Evolutionary conservation across 78 protist genomes (phyloP).

Genomic region (Dictyostelium firmibasis): DNA sequence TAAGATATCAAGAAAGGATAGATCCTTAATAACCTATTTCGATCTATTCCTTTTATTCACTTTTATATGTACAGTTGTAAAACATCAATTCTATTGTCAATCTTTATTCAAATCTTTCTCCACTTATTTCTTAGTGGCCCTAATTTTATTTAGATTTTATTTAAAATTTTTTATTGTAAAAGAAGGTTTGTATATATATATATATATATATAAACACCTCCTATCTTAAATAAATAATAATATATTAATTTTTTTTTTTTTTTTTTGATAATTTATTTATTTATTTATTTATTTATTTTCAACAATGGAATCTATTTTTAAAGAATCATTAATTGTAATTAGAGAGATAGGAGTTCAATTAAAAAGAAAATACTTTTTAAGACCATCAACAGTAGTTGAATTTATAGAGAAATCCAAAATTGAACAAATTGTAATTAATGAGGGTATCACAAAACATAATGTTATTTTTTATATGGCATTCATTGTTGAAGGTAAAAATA

Average conservation of each 20-base stretch:
- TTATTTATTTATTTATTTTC: too few relatives aligned
- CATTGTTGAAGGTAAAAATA: slow-evolving; percentile 58
- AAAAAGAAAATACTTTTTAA: slow-evolving; percentile 35
- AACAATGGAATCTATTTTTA: too few relatives aligned
- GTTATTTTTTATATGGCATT: slow-evolving; percentile 68
- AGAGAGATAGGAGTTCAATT: slow-evolving; percentile 73
- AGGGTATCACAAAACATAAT: slow-evolving; percentile 64
- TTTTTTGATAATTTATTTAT: too few relatives aligned
- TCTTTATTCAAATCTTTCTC: slow-evolving; percentile 22
- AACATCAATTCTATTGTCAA: background rate
- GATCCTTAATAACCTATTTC: slow-evolving; percentile 12
- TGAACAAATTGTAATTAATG: slow-evolving; percentile 51
- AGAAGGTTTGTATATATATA: slow-evolving; percentile 37
- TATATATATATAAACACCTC: background rate
- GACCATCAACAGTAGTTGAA: background rate
- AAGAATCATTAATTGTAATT: slow-evolving; percentile 63
- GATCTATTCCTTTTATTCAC: slow-evolving; percentile 2
- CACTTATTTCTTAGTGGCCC: background rate
- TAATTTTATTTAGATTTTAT: slow-evolving; percentile 9
- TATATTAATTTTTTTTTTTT: background rate
- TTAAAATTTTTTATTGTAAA: slow-evolving; percentile 37
- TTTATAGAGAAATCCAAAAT: slow-evolving; percentile 61
- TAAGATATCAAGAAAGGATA: slow-evolving; percentile 47
- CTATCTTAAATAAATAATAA: background rate
- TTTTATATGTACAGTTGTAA: background rate